Percentiles rank a stretch among this genome's conserved stretches.
Evolutionary conservation across 108 stramenopile genomes (phyloP).

Genomic region (Nannochloropsis gaditana): DNA sequence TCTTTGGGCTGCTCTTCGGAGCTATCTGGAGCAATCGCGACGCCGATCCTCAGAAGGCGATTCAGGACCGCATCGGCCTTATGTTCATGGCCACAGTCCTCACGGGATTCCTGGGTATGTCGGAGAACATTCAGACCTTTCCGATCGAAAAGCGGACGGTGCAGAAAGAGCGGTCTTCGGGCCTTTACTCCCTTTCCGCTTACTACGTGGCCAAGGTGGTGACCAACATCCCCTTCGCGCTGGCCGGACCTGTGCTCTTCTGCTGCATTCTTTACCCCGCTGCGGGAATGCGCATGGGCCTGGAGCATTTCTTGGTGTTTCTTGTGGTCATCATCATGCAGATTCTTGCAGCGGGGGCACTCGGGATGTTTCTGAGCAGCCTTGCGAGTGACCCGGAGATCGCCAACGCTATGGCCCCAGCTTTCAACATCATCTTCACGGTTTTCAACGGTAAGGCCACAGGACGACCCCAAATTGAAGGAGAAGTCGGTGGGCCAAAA

Average conservation of each 20-base stretch:
- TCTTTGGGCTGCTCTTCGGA: neutral
- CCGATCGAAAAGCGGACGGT: slow-evolving; percentile 9
- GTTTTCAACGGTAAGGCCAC: neutral
- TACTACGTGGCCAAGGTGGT: slow-evolving; percentile 14
- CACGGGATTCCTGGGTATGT: neutral
- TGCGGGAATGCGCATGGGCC: neutral
- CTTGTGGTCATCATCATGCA: neutral
- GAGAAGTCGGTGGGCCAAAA: no score
- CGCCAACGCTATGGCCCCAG: slow-evolving; percentile 13
- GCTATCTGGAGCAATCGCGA: slow-evolving; percentile 8
- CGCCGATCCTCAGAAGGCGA: slow-evolving; percentile 2
- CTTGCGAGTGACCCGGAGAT: slow-evolving; percentile 10
- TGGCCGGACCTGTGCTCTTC: neutral
- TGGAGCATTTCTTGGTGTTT: neutral
- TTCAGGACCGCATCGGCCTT: neutral
- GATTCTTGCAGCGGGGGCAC: neutral
- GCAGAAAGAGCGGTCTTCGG: slow-evolving; percentile 10
- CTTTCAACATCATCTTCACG: neutral
- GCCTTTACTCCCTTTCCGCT: neutral
- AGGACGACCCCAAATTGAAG: no score
- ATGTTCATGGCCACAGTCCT: slow-evolving; percentile 5
- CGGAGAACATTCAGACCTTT: neutral
- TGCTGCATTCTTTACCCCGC: slow-evolving; percentile 1
- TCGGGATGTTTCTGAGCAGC: neutral
- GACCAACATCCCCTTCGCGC: neutral